Conservation (phyloP, 1,284 basidiomycete species). For the Malassezia furfur region DNA sequence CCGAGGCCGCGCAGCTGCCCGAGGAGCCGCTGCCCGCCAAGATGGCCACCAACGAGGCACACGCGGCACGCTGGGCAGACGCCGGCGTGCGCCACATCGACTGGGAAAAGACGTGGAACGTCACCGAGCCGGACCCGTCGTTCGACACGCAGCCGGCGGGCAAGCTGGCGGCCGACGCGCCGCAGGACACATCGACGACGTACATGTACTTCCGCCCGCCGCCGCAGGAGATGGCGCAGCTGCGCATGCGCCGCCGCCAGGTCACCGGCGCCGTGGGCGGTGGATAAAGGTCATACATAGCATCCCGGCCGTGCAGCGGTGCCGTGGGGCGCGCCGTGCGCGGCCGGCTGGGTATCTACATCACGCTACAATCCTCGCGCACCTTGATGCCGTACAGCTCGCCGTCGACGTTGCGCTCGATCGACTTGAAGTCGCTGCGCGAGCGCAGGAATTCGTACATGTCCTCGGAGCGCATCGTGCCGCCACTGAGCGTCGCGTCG, state of each 20-base stretch:
- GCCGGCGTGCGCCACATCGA: neutral
- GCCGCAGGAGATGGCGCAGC: neutral
- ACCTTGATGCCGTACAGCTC: slow-evolving; percentile 48
- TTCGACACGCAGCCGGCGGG: neutral
- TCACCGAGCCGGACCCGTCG: neutral
- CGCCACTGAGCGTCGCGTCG: slow-evolving; percentile 76
- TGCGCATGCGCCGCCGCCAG: neutral
- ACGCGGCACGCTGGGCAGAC: neutral
- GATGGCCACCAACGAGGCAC: neutral
- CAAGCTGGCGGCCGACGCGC: neutral
- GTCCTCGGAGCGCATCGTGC: slow-evolving; percentile 81
- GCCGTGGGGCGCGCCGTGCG: too few species aligned
- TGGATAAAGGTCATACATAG: neutral
- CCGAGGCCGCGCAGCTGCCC: neutral
- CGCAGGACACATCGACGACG: neutral
- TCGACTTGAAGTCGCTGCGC: slow-evolving; percentile 35
- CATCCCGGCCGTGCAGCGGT: too few species aligned
- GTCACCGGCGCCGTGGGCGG: neutral
- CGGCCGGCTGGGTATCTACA: slow-evolving; percentile 13
- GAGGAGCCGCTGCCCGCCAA: neutral
- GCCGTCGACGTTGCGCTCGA: slow-evolving; percentile 42
- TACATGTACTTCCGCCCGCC: slow-evolving; percentile 6
- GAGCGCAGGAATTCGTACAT: slow-evolving; percentile 30
- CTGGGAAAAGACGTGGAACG: neutral
- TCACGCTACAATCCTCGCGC: slow-evolving; percentile 31